Base-by-base conservation (phyloP, 345 rosid genomes). In the Balakata baccata region DNA sequence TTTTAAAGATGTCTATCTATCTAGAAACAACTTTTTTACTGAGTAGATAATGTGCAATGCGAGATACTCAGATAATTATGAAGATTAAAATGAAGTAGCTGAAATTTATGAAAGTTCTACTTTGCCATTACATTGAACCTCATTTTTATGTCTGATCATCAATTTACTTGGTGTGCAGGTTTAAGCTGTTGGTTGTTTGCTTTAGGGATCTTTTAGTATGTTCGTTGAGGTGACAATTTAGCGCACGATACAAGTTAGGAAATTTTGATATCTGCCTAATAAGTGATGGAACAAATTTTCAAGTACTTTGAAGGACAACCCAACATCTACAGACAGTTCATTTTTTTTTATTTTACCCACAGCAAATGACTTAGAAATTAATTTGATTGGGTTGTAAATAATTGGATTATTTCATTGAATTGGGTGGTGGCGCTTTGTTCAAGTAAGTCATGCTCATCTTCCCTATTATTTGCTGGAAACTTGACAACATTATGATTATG, bases 361-460 rank as follows among this genome's bases (percentile, higher is more conserved):
- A 68, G 11, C 41, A 22, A 18, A n/a, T 59, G 76, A 52, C 75
- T 62, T 49, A 17, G 71, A 66, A 47, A 64, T 78, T 76, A 71
- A 38, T 80, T 76, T 76, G 65, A 75, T 69, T 80, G 73, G 60
- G 69, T 74, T 76, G 79, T 78, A 76, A 62, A 80, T 23, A 76
- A 78, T 59, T 71, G 63, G 64, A 47, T 73, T 66, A 17, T 69
- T 25, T 71, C 57, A 34, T 39, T 63, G 11, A 12, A 58, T 12
- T 64, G 23, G 53, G 47, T 49, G 20, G 46, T 66, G 34, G 61
- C 56, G 17, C 54, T 53, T 71, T 59, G 50, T 77, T 75, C 63
- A 58, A 51, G 61, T 63, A 38, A 11, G 67, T 71, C 43, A 43
- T 52, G 54, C 69, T 45, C 51, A 3, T 5, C 25, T 23, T 1